Evolutionary conservation across 164 flowering plant species (phyloP).

Genomic region (Macadamia integrifolia): DNA sequence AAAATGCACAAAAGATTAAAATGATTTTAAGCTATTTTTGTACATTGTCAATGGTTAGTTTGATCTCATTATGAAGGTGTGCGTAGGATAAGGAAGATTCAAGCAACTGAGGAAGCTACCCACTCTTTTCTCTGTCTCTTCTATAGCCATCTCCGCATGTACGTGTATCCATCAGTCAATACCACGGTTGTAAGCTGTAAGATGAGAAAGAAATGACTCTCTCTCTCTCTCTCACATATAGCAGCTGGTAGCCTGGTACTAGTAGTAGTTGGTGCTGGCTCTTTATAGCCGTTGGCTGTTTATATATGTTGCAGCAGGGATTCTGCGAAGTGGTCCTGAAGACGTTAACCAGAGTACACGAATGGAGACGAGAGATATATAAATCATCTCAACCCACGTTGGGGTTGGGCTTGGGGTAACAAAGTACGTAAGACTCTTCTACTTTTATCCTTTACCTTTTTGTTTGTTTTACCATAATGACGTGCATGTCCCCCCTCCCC

Average conservation of each 20-base stretch:
- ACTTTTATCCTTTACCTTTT: constrained; percentile 3
- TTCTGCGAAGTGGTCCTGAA: constrained; percentile 47
- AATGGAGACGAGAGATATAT: constrained; percentile 4
- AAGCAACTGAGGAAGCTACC: background rate
- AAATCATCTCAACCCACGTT: constrained; percentile 6
- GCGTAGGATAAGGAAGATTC: constrained; percentile 1
- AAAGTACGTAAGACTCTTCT: constrained; percentile 8
- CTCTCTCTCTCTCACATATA: constrained; percentile 25
- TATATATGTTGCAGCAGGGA: constrained; percentile 38
- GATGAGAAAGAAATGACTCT: constrained; percentile 11
- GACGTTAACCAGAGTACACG: constrained; percentile 11
- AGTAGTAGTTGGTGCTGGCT: constrained; percentile 37
- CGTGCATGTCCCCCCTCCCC: background rate
- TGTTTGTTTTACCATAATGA: background rate
- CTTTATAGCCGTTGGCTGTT: constrained; percentile 53
- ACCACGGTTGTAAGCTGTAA: constrained; percentile 10
- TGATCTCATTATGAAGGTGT: background rate
- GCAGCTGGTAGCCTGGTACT: background rate
- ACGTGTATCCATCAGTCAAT: constrained; percentile 24
- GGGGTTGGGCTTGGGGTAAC: constrained; percentile 4
- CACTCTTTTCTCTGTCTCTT: background rate
- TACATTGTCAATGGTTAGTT: too few species aligned
- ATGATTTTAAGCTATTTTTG: too few species aligned
- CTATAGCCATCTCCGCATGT: constrained; percentile 4
- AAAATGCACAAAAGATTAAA: too few species aligned